Conservation (phyloP, 139 green algal genomes). For the Asterochloris sp. region DNA sequence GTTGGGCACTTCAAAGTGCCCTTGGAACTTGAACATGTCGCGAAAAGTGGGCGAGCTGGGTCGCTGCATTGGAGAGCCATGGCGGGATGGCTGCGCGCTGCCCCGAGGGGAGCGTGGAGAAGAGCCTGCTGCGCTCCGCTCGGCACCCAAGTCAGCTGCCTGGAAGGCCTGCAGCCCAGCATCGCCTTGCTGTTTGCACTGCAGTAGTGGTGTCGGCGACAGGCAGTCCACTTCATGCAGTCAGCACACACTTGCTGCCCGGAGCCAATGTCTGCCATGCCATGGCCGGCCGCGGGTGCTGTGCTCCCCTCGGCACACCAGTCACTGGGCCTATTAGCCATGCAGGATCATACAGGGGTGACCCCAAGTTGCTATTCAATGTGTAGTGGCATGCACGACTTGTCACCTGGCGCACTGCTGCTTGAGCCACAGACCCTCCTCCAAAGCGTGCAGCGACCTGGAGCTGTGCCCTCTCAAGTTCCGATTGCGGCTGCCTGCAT, state of each 20-base stretch:
- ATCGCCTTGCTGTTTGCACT: not conserved
- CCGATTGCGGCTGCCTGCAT: not conserved
- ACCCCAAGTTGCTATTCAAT: not conserved
- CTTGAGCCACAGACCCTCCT: conserved; percentile 2
- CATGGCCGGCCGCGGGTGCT: not conserved
- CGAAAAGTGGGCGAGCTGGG: not conserved
- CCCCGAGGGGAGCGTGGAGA: not conserved
- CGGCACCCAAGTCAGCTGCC: not conserved
- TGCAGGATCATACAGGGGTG: not conserved
- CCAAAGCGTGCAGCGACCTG: conserved; percentile 17
- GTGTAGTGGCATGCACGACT: not conserved
- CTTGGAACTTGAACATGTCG: conserved; percentile 8
- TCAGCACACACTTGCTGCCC: not conserved
- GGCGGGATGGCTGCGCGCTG: not conserved
- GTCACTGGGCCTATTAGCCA: not conserved
- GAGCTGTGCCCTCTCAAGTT: conserved; percentile 10
- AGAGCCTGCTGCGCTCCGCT: not conserved
- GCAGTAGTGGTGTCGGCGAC: not conserved
- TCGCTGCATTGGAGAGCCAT: not conserved
- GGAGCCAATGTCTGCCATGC: not conserved
- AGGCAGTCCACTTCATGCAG: too few species aligned
- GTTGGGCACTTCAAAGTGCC: conserved; percentile 12
- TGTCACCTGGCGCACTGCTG: conserved; percentile 3
- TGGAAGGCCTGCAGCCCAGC: not conserved
- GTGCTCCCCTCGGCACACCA: not conserved